Conservation (phyloP, 2,329 filamentous ascomycete species). For the Fusarium pininemorale region DNA sequence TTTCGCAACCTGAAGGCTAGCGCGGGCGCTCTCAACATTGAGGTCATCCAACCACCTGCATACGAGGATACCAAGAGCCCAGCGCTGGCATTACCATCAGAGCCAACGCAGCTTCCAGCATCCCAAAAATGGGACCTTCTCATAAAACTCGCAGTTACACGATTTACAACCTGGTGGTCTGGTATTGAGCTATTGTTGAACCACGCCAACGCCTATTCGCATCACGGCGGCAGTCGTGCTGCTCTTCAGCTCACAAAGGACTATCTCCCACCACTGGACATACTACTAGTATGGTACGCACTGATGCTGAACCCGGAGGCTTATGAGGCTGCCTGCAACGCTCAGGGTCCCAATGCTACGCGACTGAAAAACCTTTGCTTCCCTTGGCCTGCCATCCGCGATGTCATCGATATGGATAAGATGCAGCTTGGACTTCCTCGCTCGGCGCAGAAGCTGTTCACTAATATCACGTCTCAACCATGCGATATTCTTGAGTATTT, state of each 20-base stretch:
- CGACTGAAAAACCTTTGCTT: constrained; percentile 22
- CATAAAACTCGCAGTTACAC: constrained; percentile 13
- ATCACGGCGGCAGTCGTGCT: constrained; percentile 14
- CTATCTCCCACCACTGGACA: constrained; percentile 20
- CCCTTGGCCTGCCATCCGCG: constrained; percentile 26
- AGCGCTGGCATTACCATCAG: neutral
- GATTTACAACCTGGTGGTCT: constrained; percentile 25
- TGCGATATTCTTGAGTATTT: constrained; percentile 23
- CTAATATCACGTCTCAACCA: constrained; percentile 13
- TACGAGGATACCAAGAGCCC: neutral
- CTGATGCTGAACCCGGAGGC: constrained; percentile 6
- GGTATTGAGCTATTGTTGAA: constrained; percentile 19
- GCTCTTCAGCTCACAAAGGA: constrained; percentile 19
- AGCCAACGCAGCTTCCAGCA: neutral
- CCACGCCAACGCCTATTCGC: constrained; percentile 11
- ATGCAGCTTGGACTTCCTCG: constrained; percentile 13
- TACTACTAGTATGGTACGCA: constrained; percentile 24
- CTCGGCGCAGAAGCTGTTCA: constrained; percentile 20
- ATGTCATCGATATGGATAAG: constrained; percentile 13
- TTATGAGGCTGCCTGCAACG: constrained; percentile 7
- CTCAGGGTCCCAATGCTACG: neutral
- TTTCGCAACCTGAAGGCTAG: constrained; percentile 11
- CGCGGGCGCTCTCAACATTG: constrained; percentile 8
- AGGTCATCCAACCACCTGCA: neutral
- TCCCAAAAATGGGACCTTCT: constrained; percentile 27